Base-by-base conservation (phyloP, 106 monocot genomes). In the Dendrobium huoshanense region DNA sequence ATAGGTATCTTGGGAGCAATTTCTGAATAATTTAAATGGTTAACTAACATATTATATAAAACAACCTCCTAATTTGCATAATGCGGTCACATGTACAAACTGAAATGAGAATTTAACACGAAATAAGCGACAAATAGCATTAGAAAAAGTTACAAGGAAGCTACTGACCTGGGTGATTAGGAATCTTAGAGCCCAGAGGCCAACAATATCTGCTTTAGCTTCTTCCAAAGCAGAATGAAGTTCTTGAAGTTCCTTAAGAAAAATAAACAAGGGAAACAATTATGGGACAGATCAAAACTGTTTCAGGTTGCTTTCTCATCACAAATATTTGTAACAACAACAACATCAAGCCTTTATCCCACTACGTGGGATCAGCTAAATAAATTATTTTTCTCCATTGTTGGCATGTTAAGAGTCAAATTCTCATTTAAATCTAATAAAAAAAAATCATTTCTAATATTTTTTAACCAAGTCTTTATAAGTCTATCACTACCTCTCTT, bases 181-280 rank as follows among this genome's bases (percentile, higher is more conserved):
- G 56, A 92, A 99, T 75, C 86, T 95, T 78, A 99, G 72, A 67
- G 98, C 95, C 98, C 98, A 99, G 37, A 99, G 91, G 41, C 98
- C 95, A 88, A 99, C 98, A 84, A 99, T 99, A 80, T 99, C 98
- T 75, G 98, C 98, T 90, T 99, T 99, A 68, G 98, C 92, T 87
- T 99, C 98, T 84, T 99, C 98, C 33, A 99, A 67, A 10, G 94
- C 88, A 78, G 98, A 99, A 74, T 99, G 85, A 27, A 99, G 59
- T 85, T 99, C 98, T 99, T 99, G 91, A 27, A 95, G 89, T 92
- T 99, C 98, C 98, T 98, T 82, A 13, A 15, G 6, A 0, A 70
- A 37, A 15, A 33, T 70, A 4, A 70, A 70, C 70, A 70, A 70
- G 16, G 70, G 33, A 37, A 70, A 37, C 70, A 33, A 70, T 70